These are phyloP conservation scores for Gillenia trifoliata DNA, from an alignment of 306 rosid species.

Conservation along the genomic window DNA sequence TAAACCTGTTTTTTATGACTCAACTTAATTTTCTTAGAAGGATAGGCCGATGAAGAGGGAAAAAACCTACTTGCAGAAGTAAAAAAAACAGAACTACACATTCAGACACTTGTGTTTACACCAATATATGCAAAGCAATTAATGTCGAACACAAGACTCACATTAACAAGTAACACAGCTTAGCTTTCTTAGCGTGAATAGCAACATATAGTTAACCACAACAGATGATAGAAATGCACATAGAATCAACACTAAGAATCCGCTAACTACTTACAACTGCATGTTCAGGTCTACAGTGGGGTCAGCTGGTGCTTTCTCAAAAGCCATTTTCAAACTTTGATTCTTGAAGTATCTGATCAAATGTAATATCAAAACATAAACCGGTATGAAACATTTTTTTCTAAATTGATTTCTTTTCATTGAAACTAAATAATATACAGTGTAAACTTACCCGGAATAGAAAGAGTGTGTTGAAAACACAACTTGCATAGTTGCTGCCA, in stretches of 20 bases:
- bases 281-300: constrained; percentile 89
- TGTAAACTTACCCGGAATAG: constrained; percentile 45
- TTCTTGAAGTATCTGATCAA: constrained; percentile 50
- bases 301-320: constrained; percentile 79
- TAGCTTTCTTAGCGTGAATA: background rate
- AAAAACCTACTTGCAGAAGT: background rate
- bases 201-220: background rate
- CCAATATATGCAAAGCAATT: background rate
- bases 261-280: constrained; percentile 53
- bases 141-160: background rate
- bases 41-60: background rate
- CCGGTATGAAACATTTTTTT: constrained; percentile 7
- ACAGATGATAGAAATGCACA: background rate
- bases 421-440: background rate
- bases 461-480: constrained; percentile 72
- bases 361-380: constrained; percentile 3
- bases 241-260: background rate
- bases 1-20: background rate
- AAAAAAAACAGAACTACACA: background rate
- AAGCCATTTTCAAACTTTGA: constrained; percentile 53
- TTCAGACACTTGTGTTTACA: background rate
- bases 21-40: background rate
- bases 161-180: background rate
- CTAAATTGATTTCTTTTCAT: background rate
- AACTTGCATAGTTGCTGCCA: constrained; percentile 96